Base-by-base conservation (phyloP, 1,139 yeast genomes). In the Magnusiomyces ingens region DNA sequence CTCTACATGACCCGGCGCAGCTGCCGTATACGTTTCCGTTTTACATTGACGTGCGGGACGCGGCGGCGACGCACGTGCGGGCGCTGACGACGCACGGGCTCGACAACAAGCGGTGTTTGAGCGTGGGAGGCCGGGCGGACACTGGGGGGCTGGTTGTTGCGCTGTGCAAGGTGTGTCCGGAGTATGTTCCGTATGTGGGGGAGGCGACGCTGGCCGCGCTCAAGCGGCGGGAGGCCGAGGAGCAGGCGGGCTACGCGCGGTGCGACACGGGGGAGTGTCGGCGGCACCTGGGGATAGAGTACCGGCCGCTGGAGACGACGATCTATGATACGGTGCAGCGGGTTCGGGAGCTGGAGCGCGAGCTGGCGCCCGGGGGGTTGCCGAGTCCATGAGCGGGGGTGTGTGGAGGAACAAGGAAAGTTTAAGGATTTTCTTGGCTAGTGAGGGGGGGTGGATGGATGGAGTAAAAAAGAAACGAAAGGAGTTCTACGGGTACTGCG, bases 21-120 rank as follows among this genome's bases (percentile, higher is more conserved):
- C 13, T 37, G 18, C 41, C 42, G n/a, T 13, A 46, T 13, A 26
- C 41, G 19, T 17, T 40, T 10, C 41, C 43, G 2, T 45, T 32
- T 35, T 54, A 44, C 41, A 40, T 50, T 40, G 57, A 54, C 11
- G 57, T 54, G 15, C 45, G 55, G 11, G 57, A 54, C 32, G 55
- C 48, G 13, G 53, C 55, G 1, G 21, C 35, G 1, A 40, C 48
- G 13, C 57, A 54, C 21, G 29, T 54, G 13, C 40, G 8, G 3
- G 64, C 66, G 8, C 49, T 62, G 48, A 52, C 54, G 50, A 44
- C 50, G 22, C 52, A 52, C 17, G 58, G 55, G 18, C 64, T 70
- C 11, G 63, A 66, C 18, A 71, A 71, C 40, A 67, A 73, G 61
- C 68, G 81, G 50, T 66, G 71, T 43, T 69, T 74, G 48, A 63